phyloP scores from a whole-genome alignment of 257 asterid species.

The Henckelia pumila region DNA sequence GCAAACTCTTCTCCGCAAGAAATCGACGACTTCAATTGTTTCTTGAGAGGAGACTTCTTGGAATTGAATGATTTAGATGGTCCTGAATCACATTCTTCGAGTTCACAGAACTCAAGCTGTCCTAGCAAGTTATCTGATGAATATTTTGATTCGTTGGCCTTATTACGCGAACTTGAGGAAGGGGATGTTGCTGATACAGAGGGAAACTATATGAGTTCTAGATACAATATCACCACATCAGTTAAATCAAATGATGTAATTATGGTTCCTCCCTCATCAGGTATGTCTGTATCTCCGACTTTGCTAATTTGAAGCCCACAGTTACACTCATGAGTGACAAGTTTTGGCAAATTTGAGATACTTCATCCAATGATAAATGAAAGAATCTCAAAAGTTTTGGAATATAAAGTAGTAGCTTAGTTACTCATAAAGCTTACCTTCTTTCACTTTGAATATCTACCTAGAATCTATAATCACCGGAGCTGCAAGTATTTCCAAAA shows the following conservation, averaged over 20 bases:
- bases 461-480: conserved; percentile 32
- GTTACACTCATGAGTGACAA: background rate
- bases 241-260: conserved; percentile 33
- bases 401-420: background rate
- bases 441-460: conserved; percentile 20
- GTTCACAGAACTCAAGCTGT: conserved; percentile 60
- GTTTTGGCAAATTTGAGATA: too few relatives aligned
- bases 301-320: background rate
- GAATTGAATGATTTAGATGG: conserved; percentile 52
- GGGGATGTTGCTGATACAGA: conserved; percentile 21
- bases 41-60: conserved; percentile 49
- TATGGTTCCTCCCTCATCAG: conserved; percentile 39
- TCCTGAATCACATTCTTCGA: conserved; percentile 44
- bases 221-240: conserved; percentile 30
- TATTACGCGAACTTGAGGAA: conserved; percentile 46
- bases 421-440: background rate
- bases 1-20: conserved; percentile 25
- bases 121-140: conserved; percentile 55
- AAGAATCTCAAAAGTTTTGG: background rate
- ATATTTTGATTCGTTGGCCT: conserved; percentile 44
- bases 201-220: conserved; percentile 29
- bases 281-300: conserved; percentile 31
- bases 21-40: conserved; percentile 26
- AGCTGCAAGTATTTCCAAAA: conserved; percentile 12
- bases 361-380: background rate